Percentiles rank a stretch among this genome's conserved stretches.
Evolutionary conservation across 371 early-diverging fungal genomes (phyloP).

Genomic region (Catenaria anguillulae): DNA sequence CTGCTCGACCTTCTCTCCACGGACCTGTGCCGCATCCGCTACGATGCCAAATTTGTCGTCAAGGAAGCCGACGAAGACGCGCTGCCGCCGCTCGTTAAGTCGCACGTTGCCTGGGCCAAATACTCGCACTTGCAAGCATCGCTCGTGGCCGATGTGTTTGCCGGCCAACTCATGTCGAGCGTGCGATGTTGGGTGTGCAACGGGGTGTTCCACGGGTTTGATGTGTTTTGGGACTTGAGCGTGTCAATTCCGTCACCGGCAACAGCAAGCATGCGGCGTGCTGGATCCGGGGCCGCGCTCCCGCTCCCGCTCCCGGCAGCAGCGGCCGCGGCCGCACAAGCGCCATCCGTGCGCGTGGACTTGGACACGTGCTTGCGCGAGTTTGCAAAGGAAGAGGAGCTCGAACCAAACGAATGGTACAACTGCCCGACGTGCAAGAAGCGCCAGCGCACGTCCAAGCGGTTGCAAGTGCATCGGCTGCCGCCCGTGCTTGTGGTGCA

Average conservation of each 20-base stretch:
- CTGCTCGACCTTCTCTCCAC: slow-evolving; percentile 38
- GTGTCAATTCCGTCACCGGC: slow-evolving; percentile 31
- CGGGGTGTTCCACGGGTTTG: slow-evolving; percentile 22
- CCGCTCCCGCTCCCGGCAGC: too few species aligned
- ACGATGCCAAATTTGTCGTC: slow-evolving; percentile 14
- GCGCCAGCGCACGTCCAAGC: not conserved
- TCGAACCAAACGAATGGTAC: slow-evolving; percentile 13
- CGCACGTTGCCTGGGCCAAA: not conserved
- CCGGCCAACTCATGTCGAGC: slow-evolving; percentile 29
- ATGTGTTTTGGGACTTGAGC: slow-evolving; percentile 37
- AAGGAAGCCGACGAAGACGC: not conserved
- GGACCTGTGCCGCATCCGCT: slow-evolving; percentile 25
- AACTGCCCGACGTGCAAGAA: not conserved
- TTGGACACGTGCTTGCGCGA: slow-evolving; percentile 20
- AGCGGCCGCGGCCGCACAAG: too few species aligned
- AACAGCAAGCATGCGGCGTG: too few species aligned
- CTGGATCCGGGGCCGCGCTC: slow-evolving; percentile 1
- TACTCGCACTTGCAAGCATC: not conserved
- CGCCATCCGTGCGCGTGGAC: too few species aligned
- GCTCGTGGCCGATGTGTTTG: slow-evolving; percentile 27
- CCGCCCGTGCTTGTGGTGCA: slow-evolving; percentile 1
- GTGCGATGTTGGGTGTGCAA: slow-evolving; percentile 29
- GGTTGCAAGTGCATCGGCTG: not conserved
- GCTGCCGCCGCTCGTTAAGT: not conserved
- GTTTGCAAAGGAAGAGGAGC: slow-evolving; percentile 18